A percentile compares a stretch with the other conserved stretches of the same genome.
Evolutionary conservation across 2,329 filamentous ascomycete genomes (phyloP).

Genomic region (Pseudogymnoascus sp.): DNA sequence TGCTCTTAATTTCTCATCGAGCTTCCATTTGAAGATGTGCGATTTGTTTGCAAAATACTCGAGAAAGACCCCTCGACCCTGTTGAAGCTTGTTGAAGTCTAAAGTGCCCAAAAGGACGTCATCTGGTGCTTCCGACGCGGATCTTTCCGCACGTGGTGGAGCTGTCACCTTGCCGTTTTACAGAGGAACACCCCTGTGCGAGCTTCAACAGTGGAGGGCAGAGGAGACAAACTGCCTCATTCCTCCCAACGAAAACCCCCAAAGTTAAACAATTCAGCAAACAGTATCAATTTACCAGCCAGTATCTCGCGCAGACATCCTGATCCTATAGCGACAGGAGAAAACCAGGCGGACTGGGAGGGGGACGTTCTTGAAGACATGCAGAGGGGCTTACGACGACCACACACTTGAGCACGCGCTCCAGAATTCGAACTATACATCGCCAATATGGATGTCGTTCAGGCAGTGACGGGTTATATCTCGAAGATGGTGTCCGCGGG

Average conservation of each 20-base stretch:
- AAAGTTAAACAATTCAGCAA: not conserved
- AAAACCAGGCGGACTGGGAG: not conserved
- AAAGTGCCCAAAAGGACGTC: slow-evolving; percentile 3
- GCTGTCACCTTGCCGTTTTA: slow-evolving; percentile 9
- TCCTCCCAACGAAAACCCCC: not conserved
- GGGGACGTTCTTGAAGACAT: slow-evolving; percentile 1
- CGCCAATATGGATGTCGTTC: slow-evolving; percentile 77
- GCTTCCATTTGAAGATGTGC: not conserved
- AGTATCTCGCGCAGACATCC: not conserved
- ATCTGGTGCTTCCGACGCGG: slow-evolving; percentile 1
- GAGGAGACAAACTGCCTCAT: not conserved
- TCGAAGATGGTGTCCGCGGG: slow-evolving; percentile 88
- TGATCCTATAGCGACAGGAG: not conserved
- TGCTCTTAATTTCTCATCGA: slow-evolving; percentile 1
- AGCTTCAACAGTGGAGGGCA: not conserved
- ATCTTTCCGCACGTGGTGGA: slow-evolving; percentile 8
- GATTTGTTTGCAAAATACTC: not conserved
- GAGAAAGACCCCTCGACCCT: not conserved
- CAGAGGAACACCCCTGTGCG: slow-evolving; percentile 2
- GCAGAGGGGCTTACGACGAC: not conserved
- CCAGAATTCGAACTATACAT: not conserved
- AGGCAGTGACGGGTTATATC: slow-evolving; percentile 90
- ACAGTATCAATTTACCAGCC: not conserved
- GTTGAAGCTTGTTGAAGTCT: not conserved
- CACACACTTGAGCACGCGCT: not conserved